Base-by-base conservation (phyloP, 1,284 basidiomycete genomes). In the Phylloboletellus chloephorus region DNA sequence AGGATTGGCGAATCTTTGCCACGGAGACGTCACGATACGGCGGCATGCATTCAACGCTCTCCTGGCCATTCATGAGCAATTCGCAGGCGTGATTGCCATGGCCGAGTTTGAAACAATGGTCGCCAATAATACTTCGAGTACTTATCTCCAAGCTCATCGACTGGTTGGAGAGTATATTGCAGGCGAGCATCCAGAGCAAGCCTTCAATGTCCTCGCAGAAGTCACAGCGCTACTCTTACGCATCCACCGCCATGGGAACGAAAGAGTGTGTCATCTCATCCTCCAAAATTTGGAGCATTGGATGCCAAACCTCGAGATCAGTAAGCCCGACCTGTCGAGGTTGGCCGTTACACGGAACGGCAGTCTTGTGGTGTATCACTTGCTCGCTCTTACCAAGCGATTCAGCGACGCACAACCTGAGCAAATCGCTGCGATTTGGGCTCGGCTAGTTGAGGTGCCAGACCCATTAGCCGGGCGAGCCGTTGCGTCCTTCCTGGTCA, bases 401-500 rank as follows among this genome's bases (percentile, higher is more conserved):
- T 92, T 86, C 57, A 76, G 78, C 7, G 78, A 86, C 48, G 79
- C 71, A 25, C 82, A 93, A 53, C 75, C 88, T 1, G 87, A 91
- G 51, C 90, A 93, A 56, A 73, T 96, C 24, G 73, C 84, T n/a
- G 75, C 80, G 2, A 74, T 95, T 13, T 93, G 93, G 83, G 74
- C 73, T 13, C 78, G 79, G 42, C 66, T 93, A 4, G 83, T 88
- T 2, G 78, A 86, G 39, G 67, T 77, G 3, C 77, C 83, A 11
- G 74, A 83, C 53, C 72, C 79, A 42, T 69, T 74, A 11, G 93
- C 93, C 52, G 87, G 86, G 0, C 83, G 83, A 47, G 87, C 88
- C 0, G 74, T 92, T 15, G 72, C 89, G 40, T 79, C 84, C 32
- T 96, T 93, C 63, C 67, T 96, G 3, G 73, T 96, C 31, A 88